phyloP scores from a whole-genome alignment of 1,284 basidiomycete genomes.

The Boletus sp. region DNA sequence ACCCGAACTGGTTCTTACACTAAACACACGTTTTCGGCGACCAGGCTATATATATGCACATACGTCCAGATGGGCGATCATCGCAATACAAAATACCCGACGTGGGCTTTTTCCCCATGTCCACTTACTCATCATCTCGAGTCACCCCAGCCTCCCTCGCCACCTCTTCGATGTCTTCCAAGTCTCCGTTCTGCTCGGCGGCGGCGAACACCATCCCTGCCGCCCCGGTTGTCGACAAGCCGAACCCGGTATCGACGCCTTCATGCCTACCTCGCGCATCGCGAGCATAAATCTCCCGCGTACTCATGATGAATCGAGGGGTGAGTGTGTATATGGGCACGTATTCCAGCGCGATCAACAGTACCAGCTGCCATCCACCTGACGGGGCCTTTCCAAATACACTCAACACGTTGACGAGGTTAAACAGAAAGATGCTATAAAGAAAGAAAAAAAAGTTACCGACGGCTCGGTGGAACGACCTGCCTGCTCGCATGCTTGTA shows the following conservation, averaged over 20 bases:
- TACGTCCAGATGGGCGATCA: too few species aligned
- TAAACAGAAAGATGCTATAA: not conserved
- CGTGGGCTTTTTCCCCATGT: constrained; percentile 40
- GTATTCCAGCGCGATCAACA: not conserved
- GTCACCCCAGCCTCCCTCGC: not conserved
- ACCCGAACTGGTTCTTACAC: too few species aligned
- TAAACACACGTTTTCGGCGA: too few species aligned
- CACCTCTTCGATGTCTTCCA: not conserved
- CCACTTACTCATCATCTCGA: not conserved
- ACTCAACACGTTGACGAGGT: not conserved
- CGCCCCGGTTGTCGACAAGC: not conserved
- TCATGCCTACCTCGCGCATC: not conserved
- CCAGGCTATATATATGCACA: too few species aligned
- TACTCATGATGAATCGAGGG: constrained; percentile 9
- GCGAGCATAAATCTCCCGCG: constrained; percentile 4
- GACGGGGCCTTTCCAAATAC: not conserved
- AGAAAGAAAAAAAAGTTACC: not conserved
- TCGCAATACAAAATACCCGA: too few species aligned
- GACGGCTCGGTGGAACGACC: too few species aligned
- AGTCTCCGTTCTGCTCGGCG: not conserved
- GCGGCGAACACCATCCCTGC: constrained; percentile 1
- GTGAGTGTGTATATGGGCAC: constrained; percentile 5
- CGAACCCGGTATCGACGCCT: constrained; percentile 5
- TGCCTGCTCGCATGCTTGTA: too few species aligned
- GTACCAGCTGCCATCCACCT: not conserved